These are phyloP conservation scores for Aspergillus sp. DNA, from an alignment of 2,329 filamentous ascomycete genomes.

Conservation along the genomic window DNA sequence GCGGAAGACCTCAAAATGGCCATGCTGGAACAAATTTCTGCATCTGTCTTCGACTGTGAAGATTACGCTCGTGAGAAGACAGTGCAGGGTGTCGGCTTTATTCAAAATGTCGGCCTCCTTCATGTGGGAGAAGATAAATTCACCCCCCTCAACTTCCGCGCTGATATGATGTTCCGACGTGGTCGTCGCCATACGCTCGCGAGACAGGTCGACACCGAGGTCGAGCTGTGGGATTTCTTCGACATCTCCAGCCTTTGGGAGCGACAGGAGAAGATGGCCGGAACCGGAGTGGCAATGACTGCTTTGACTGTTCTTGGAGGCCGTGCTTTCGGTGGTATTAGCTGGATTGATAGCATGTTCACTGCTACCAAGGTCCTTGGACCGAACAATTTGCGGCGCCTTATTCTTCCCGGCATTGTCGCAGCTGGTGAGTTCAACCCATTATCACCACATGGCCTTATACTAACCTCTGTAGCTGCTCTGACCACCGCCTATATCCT, in stretches of 20 bases:
- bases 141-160: slow-evolving; percentile 79
- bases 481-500: slow-evolving; percentile 78
- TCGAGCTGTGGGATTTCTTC: slow-evolving; percentile 91
- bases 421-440: slow-evolving; percentile 67
- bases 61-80: slow-evolving; percentile 78
- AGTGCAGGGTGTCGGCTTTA: slow-evolving; percentile 75
- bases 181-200: slow-evolving; percentile 73
- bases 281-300: slow-evolving; percentile 91
- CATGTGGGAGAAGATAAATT: slow-evolving; percentile 83
- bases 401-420: slow-evolving; percentile 78
- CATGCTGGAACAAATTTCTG: slow-evolving; percentile 84
- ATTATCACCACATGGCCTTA: slow-evolving; percentile 5
- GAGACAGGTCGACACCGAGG: slow-evolving; percentile 80
- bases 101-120: slow-evolving; percentile 82
- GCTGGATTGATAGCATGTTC: slow-evolving; percentile 86
- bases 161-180: slow-evolving; percentile 91
- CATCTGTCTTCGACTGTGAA: slow-evolving; percentile 76
- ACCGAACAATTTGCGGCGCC: slow-evolving; percentile 73
- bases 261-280: slow-evolving; percentile 89
- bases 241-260: slow-evolving; percentile 81
- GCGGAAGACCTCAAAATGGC: slow-evolving; percentile 89
- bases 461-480: slow-evolving; percentile 56
- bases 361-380: slow-evolving; percentile 79
- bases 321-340: slow-evolving; percentile 75
- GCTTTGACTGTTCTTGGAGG: slow-evolving; percentile 82